A percentile compares a stretch with the other conserved stretches of the same genome.
Conservation (phyloP, 164 flowering plant species). For the Vitis amurensis region DNA sequence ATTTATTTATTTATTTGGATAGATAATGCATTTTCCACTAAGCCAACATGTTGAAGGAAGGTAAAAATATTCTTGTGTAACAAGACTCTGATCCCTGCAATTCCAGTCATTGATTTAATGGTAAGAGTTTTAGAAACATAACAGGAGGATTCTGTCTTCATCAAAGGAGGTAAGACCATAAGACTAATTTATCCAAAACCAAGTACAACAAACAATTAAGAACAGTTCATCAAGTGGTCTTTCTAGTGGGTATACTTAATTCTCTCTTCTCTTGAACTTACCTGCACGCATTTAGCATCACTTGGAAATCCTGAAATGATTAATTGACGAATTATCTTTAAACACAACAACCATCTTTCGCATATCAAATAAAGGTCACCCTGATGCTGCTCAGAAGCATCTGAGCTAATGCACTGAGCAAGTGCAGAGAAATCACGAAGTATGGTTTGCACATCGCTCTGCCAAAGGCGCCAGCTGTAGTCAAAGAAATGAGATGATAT, state of each 20-base stretch:
- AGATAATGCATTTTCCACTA: background rate
- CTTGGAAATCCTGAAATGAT: constrained; percentile 78
- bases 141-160: too few relatives aligned
- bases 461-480: constrained; percentile 92
- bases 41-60: background rate
- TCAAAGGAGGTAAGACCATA: too few relatives aligned
- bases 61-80: too few relatives aligned
- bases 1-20: background rate
- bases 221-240: too few relatives aligned
- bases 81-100: too few relatives aligned
- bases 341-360: constrained; percentile 92
- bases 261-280: constrained; percentile 10
- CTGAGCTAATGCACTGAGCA: constrained; percentile 39
- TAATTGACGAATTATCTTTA: constrained; percentile 74
- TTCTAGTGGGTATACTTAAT: too few relatives aligned
- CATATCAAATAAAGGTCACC: constrained; percentile 72
- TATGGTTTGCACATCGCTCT: constrained; percentile 75
- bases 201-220: background rate
- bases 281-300: constrained; percentile 87
- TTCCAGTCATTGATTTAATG: too few relatives aligned
- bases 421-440: constrained; percentile 62
- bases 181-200: background rate
- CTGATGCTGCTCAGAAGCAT: constrained; percentile 48
- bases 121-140: too few relatives aligned
- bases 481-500: constrained; percentile 85